These are phyloP conservation scores for Cutaneotrichosporon sp. DNA, from an alignment of 1,284 basidiomycete species.

Conservation along the genomic window DNA sequence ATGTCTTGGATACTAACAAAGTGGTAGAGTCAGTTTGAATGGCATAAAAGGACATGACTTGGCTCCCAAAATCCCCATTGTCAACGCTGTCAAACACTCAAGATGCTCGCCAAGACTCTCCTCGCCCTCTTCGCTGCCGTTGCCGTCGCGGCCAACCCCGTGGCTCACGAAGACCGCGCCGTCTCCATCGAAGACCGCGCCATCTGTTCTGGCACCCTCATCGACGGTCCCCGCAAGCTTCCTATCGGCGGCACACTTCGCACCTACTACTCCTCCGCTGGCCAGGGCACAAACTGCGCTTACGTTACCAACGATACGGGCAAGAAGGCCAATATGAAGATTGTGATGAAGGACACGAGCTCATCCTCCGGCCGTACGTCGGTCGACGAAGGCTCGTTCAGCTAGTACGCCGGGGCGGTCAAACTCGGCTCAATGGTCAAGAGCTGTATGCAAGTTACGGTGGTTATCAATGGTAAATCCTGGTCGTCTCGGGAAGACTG, in stretches of 20 bases:
- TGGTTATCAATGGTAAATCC: not conserved
- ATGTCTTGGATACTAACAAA: no score
- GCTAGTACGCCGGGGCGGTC: not conserved
- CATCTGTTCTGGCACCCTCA: not conserved
- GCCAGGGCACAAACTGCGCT: not conserved
- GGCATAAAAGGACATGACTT: not conserved
- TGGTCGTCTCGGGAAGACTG: not conserved
- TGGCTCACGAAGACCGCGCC: not conserved
- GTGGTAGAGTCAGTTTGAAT: no score
- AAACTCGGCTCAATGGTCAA: not conserved
- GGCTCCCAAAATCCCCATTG: not conserved
- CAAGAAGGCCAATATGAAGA: not conserved
- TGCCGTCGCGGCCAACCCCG: not conserved
- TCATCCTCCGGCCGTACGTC: not conserved
- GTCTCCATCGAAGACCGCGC: not conserved
- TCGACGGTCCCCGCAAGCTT: not conserved
- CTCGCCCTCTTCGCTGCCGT: slow-evolving; percentile 1
- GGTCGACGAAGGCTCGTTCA: not conserved
- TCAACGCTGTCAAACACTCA: not conserved
- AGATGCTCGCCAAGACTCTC: slow-evolving; percentile 4
- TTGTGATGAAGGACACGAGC: not conserved
- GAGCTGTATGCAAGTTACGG: not conserved
- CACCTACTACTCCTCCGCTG: not conserved
- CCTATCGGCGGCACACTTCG: not conserved
- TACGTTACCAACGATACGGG: not conserved